Evolutionary conservation across 441 rosid genomes (phyloP).

Genomic region (Metrosideros polymorpha): DNA sequence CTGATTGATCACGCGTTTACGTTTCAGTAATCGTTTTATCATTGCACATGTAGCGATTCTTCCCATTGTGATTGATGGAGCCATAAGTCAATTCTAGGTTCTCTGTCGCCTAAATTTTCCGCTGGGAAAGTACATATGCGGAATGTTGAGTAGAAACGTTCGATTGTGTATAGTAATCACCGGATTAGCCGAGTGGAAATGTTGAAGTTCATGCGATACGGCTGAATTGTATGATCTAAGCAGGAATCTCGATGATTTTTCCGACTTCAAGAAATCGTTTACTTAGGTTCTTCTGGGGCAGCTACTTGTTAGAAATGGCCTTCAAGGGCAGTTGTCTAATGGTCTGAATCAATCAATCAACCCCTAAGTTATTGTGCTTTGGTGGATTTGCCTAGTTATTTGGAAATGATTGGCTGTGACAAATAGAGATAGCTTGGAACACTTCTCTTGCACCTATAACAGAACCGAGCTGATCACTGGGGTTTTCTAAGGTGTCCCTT

Average conservation of each 20-base stretch:
- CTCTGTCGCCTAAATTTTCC: not conserved
- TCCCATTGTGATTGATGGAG: not conserved
- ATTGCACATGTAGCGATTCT: not conserved
- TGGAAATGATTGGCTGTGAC: not conserved
- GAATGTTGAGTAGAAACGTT: not conserved
- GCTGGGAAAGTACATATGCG: not conserved
- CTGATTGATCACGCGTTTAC: not conserved
- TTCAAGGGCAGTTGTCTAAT: not conserved
- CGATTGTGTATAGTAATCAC: not conserved
- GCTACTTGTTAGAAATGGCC: not conserved
- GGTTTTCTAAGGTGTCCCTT: not conserved
- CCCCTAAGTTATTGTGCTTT: not conserved
- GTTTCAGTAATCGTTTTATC: not conserved
- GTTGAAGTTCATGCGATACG: not conserved
- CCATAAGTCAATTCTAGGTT: not conserved
- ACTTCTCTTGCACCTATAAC: not conserved
- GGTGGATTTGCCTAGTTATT: not conserved
- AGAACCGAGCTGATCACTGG: not conserved
- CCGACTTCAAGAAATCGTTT: not conserved
- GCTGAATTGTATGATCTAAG: not conserved
- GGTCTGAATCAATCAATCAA: not conserved
- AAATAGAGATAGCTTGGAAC: not conserved
- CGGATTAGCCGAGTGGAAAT: not conserved
- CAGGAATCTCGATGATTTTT: not conserved
- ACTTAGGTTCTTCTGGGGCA: not conserved